Evolutionary conservation across 164 flowering plant genomes (phyloP).

Genomic region (Vitis riparia): DNA sequence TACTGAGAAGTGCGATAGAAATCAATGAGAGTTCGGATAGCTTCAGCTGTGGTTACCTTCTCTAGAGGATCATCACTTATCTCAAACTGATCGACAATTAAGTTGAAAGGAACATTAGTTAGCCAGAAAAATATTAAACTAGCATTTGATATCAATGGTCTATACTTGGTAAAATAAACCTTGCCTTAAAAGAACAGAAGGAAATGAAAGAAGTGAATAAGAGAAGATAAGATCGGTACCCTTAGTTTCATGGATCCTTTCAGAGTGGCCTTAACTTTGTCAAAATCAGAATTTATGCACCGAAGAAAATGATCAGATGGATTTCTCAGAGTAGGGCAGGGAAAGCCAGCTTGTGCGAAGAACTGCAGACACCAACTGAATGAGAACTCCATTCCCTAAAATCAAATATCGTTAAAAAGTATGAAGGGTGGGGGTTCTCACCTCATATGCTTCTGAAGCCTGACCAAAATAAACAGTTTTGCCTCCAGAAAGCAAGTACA

Average conservation of each 20-base stretch:
- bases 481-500: conserved; percentile 91
- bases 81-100: conserved; percentile 53
- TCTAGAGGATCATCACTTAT: conserved; percentile 81
- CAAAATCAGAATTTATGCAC: conserved; percentile 91
- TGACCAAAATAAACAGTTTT: conserved; percentile 88
- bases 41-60: conserved; percentile 80
- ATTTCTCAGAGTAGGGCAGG: conserved; percentile 93
- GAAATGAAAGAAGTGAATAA: background rate
- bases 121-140: background rate
- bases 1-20: conserved; percentile 65
- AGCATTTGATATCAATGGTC: too few relatives aligned
- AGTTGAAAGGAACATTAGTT: background rate
- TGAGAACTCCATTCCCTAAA: too few relatives aligned
- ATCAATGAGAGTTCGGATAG: conserved; percentile 57
- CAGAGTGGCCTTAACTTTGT: conserved; percentile 89
- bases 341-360: conserved; percentile 94
- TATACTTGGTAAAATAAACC: too few relatives aligned
- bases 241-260: conserved; percentile 92
- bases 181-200: background rate
- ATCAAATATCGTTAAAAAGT: background rate
- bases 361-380: conserved; percentile 45
- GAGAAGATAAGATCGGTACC: conserved; percentile 35
- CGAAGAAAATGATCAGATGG: conserved; percentile 96
- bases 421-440: conserved; percentile 7
- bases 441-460: conserved; percentile 89